A percentile compares a stretch with the other conserved stretches of the same genome.
Conservation (phyloP, 169 alveolate species). For the Babesia ovis region DNA sequence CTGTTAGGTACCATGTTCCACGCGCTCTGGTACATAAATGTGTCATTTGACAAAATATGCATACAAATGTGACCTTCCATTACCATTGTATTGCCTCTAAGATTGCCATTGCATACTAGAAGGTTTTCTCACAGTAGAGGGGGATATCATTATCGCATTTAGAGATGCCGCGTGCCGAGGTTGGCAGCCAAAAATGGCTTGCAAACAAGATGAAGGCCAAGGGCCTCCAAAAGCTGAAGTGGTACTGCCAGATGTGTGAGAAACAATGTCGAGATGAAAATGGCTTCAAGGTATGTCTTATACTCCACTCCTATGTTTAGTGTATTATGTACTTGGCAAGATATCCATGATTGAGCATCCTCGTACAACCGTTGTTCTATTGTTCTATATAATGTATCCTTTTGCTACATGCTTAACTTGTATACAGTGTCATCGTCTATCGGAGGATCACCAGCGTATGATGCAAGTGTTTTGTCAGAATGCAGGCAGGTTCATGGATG, state of each 20-base stretch:
- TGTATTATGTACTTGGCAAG: too few relatives aligned
- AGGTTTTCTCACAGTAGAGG: too few relatives aligned
- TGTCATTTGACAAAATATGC: too few relatives aligned
- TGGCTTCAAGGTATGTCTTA: conserved; percentile 87
- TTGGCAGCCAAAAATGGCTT: conserved; percentile 92
- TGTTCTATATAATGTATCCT: too few relatives aligned
- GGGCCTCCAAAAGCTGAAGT: conserved; percentile 91
- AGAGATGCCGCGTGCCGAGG: conserved; percentile 87
- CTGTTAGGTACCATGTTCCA: too few relatives aligned
- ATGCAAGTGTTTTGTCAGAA: conserved; percentile 90
- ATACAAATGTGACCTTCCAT: too few relatives aligned
- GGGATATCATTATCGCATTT: background rate
- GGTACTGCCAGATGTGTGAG: conserved; percentile 96
- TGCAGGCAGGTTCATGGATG: conserved; percentile 89
- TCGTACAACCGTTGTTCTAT: too few relatives aligned
- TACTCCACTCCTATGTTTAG: too few relatives aligned
- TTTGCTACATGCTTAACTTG: background rate
- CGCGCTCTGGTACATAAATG: too few relatives aligned
- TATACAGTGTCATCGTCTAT: conserved; percentile 86
- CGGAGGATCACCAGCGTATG: conserved; percentile 91
- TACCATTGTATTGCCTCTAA: too few relatives aligned
- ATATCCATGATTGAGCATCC: too few relatives aligned
- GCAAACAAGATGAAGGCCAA: conserved; percentile 92
- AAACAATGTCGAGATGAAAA: conserved; percentile 94
- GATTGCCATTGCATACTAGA: too few relatives aligned